Conservation (phyloP, 805 yeast genomes). For the Candida ulmi region DNA sequence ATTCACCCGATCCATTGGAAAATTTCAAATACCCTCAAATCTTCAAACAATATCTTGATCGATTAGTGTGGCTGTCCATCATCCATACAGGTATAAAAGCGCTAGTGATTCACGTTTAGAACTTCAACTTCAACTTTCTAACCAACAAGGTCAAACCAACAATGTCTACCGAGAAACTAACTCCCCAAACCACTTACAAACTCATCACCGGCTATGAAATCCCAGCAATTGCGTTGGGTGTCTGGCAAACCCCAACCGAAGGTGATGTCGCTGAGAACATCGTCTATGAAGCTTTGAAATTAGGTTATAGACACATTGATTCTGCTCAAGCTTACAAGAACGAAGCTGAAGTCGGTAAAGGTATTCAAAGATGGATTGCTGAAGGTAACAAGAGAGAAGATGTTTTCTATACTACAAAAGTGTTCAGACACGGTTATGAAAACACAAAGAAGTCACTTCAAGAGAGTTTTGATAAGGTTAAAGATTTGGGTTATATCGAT, state of each 20-base stretch:
- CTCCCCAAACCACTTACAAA: background rate
- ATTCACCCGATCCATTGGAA: too few species aligned
- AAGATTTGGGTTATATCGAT: slow-evolving; percentile 58
- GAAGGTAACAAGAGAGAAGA: slow-evolving; percentile 51
- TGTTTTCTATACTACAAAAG: slow-evolving; percentile 25
- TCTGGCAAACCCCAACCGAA: slow-evolving; percentile 6
- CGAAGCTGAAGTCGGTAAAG: slow-evolving; percentile 67
- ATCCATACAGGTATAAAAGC: too few species aligned
- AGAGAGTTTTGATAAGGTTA: slow-evolving; percentile 44
- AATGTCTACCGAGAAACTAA: background rate
- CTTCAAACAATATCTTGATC: too few species aligned
- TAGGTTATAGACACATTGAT: slow-evolving; percentile 68
- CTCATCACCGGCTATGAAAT: slow-evolving; percentile 1
- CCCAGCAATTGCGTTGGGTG: slow-evolving; percentile 9
- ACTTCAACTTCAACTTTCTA: too few species aligned
- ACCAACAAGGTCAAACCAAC: too few species aligned
- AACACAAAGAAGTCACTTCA: slow-evolving; percentile 50
- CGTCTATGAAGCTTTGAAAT: slow-evolving; percentile 52
- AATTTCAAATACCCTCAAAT: too few species aligned
- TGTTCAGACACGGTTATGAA: slow-evolving; percentile 38
- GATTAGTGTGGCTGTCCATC: too few species aligned
- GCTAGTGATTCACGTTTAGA: too few species aligned
- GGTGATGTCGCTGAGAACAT: slow-evolving; percentile 3
- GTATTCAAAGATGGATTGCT: slow-evolving; percentile 43
- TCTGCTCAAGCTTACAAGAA: slow-evolving; percentile 64